Evolutionary conservation across 441 rosid genomes (phyloP), one percentile per base, ranked within the genome.

Genomic region (Arabidopsis hybrid): DNA sequence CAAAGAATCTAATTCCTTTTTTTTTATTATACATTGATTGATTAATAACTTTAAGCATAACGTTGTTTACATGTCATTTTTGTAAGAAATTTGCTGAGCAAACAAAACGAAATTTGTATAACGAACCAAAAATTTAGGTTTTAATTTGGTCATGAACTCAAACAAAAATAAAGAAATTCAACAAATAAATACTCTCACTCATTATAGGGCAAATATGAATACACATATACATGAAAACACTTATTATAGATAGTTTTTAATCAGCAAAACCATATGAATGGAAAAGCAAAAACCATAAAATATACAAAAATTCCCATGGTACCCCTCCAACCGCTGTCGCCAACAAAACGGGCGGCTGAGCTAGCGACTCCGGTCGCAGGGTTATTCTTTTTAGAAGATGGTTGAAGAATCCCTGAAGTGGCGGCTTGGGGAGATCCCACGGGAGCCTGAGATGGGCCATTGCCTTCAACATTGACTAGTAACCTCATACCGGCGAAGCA

Each of bases 401-500:
- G 86, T 32, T 53, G 81, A 53, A 86, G 78, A 50, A 32, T 26
- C 32, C 72, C 75, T 14, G 65, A 12, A n/a, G 79, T 65, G 14
- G 92, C 84, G 1, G 84, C 82, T 58, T 59, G 43, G 2, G 98
- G 98, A 1, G 91, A 76, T 3, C 75, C 83, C 29, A 52, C 82
- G 0, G 97, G 88, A n/a, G 74, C 79, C 0, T 91, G 81, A 4
- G 90, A 77, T 70, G 78, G 46, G 10, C 87, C 73, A 36, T 80
- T 79, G 12, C 73, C 89, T 74, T 57, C 65, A 6, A 85, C 89
- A 16, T 81, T 65, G n/a, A 88, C 90, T 53, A 38, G 83, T 14
- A 94, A 85, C 81, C 81, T 94, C 99, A 92, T 86, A 36, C 99
- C 99, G n/a, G 95, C 89, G 4, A 90, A 80, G 79, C 99, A 95